phyloP scores from a whole-genome alignment of 2,329 filamentous ascomycete genomes.

The Diatrype stigma region DNA sequence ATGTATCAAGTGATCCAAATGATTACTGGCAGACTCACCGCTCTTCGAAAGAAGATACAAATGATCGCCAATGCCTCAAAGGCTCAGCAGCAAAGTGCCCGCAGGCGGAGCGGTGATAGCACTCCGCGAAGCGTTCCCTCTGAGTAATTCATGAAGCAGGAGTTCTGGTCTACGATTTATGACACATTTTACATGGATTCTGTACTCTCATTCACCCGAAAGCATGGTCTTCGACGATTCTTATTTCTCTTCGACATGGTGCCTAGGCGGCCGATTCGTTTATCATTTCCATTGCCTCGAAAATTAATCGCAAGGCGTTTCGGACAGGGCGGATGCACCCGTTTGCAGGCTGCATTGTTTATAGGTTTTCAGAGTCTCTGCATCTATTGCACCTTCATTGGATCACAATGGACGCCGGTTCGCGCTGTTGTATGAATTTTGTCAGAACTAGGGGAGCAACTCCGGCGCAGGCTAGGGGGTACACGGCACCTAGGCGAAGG shows the following conservation, averaged over 20 bases:
- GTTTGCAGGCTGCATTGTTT: background rate
- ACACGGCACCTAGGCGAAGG: background rate
- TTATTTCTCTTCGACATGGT: background rate
- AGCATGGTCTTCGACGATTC: slow-evolving; percentile 23
- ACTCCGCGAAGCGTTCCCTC: slow-evolving; percentile 52
- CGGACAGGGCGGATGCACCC: background rate
- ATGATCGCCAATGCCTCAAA: slow-evolving; percentile 57
- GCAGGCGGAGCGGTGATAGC: slow-evolving; percentile 52
- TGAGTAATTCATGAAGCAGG: slow-evolving; percentile 35
- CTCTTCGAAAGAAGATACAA: slow-evolving; percentile 57
- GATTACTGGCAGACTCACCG: slow-evolving; percentile 52
- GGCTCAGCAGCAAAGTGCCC: slow-evolving; percentile 40
- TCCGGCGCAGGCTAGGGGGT: background rate
- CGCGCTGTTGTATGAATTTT: background rate
- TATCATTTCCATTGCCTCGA: background rate
- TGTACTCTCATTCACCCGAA: slow-evolving; percentile 24
- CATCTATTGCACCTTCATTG: background rate
- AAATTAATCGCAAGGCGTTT: background rate
- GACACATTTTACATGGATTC: slow-evolving; percentile 30
- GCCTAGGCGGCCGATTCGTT: background rate
- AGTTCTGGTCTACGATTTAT: slow-evolving; percentile 25
- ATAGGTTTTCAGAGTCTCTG: background rate
- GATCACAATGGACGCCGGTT: background rate
- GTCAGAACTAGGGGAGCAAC: background rate
- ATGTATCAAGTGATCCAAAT: slow-evolving; percentile 53